Evolutionary conservation across 2,329 filamentous ascomycete genomes (phyloP).

Genomic region (Nannizziopsis barbatae): DNA sequence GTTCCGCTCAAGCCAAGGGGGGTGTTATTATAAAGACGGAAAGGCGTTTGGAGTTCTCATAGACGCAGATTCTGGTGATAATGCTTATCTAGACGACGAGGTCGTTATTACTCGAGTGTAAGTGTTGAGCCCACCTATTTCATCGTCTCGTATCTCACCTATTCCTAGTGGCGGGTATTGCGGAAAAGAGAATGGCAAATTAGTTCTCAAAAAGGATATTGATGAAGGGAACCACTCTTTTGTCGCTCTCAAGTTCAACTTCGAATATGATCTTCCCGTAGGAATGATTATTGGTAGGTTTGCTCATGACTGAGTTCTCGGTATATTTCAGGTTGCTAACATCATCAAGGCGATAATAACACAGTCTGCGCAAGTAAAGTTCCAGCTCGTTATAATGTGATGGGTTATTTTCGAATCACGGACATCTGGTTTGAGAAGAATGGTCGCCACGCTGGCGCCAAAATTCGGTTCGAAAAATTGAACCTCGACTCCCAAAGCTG

Average conservation of each 20-base stretch:
- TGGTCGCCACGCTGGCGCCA: conserved; percentile 36
- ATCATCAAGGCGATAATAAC: conserved; percentile 42
- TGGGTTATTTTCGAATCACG: conserved; percentile 59
- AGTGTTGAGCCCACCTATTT: conserved; percentile 20
- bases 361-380: conserved; percentile 39
- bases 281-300: conserved; percentile 44
- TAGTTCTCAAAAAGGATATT: conserved; percentile 41
- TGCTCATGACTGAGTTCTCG: neutral
- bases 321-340: neutral
- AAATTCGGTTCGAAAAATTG: conserved; percentile 56
- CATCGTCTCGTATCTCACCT: conserved; percentile 15
- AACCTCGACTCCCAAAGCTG: conserved; percentile 43
- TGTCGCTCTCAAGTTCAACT: conserved; percentile 38
- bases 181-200: conserved; percentile 36
- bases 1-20: conserved; percentile 51
- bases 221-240: conserved; percentile 28
- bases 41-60: conserved; percentile 49
- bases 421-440: conserved; percentile 56
- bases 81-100: conserved; percentile 50
- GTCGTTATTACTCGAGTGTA: conserved; percentile 55
- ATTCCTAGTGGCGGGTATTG: conserved; percentile 44
- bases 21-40: conserved; percentile 42
- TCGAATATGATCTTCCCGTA: conserved; percentile 40
- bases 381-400: conserved; percentile 51
- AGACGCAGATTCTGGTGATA: conserved; percentile 42